A percentile compares a stretch with the other conserved stretches of the same genome.
phyloP scores from a whole-genome alignment of 495 filamentous ascomycete genomes.

The Talaromyces ruber region DNA sequence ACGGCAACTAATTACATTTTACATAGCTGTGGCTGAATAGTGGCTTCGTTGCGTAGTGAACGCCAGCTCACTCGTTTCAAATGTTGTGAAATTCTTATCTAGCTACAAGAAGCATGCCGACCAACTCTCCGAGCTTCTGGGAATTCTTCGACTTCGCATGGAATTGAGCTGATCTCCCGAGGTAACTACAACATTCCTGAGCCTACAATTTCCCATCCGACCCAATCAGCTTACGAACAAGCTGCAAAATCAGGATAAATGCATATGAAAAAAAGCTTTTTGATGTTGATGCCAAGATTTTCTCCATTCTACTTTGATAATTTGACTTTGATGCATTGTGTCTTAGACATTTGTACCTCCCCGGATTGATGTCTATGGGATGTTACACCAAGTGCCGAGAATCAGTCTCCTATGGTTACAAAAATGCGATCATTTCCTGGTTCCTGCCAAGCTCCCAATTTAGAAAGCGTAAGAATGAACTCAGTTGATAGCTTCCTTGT shows the following conservation, averaged over 20 bases:
- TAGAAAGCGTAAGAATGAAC: not conserved
- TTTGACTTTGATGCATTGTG: not conserved
- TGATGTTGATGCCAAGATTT: not conserved
- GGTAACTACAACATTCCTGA: not conserved
- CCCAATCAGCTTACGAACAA: not conserved
- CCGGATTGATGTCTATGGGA: not conserved
- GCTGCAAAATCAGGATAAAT: not conserved
- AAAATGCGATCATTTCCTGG: not conserved
- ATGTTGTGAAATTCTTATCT: not conserved
- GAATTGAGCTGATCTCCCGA: not conserved
- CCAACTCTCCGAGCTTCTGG: not conserved
- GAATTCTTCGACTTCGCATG: not conserved
- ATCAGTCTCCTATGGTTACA: conserved; percentile 1
- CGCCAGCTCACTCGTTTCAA: not conserved
- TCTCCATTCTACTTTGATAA: not conserved
- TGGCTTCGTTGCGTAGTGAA: not conserved
- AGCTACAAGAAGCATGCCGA: not conserved
- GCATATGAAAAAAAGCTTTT: not conserved
- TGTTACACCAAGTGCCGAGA: not conserved
- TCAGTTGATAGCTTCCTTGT: not conserved
- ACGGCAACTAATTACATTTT: not conserved
- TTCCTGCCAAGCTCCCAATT: not conserved
- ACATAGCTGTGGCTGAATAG: not conserved
- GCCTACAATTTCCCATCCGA: not conserved
- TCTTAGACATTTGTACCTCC: not conserved